Evolutionary conservation across 768 basidiomycete genomes (phyloP).

Genomic region (Mycena epipterygia): DNA sequence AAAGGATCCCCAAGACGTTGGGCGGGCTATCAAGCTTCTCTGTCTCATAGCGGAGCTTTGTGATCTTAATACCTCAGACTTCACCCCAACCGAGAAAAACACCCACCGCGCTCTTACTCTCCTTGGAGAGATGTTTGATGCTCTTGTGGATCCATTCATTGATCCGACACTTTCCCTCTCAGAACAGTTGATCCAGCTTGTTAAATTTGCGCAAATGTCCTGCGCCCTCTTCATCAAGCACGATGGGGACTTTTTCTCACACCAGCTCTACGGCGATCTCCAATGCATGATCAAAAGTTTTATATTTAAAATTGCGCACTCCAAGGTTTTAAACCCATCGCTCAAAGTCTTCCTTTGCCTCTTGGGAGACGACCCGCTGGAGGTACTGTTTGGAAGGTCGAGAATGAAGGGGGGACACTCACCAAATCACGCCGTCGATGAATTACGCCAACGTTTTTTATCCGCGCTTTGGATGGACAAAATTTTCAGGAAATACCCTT

Average conservation of each 20-base stretch:
- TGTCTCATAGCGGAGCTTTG: slow-evolving; percentile 33
- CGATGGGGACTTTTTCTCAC: slow-evolving; percentile 12
- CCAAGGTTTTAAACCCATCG: background rate
- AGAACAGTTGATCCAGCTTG: slow-evolving; percentile 7
- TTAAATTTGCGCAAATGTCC: slow-evolving; percentile 14
- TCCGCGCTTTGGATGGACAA: slow-evolving; percentile 23
- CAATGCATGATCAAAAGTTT: background rate
- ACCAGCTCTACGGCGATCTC: background rate
- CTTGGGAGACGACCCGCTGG: slow-evolving; percentile 35
- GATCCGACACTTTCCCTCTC: slow-evolving; percentile 28
- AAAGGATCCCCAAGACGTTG: slow-evolving; percentile 23
- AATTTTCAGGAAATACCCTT: slow-evolving; percentile 18
- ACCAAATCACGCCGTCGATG: slow-evolving; percentile 12
- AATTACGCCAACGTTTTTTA: slow-evolving; percentile 13
- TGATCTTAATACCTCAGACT: slow-evolving; percentile 27
- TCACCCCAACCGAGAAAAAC: slow-evolving; percentile 36
- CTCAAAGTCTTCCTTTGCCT: slow-evolving; percentile 34
- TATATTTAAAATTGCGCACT: background rate
- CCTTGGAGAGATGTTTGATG: slow-evolving; percentile 46
- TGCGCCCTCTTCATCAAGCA: slow-evolving; percentile 25
- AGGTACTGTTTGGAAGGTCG: slow-evolving; percentile 34
- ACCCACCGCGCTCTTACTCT: slow-evolving; percentile 38
- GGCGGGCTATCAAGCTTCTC: slow-evolving; percentile 6
- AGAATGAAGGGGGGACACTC: slow-evolving; percentile 35
- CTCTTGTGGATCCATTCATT: slow-evolving; percentile 28